Base-by-base conservation (phyloP, 2,329 filamentous ascomycete species). In the Paecilomyces variotii region DNA sequence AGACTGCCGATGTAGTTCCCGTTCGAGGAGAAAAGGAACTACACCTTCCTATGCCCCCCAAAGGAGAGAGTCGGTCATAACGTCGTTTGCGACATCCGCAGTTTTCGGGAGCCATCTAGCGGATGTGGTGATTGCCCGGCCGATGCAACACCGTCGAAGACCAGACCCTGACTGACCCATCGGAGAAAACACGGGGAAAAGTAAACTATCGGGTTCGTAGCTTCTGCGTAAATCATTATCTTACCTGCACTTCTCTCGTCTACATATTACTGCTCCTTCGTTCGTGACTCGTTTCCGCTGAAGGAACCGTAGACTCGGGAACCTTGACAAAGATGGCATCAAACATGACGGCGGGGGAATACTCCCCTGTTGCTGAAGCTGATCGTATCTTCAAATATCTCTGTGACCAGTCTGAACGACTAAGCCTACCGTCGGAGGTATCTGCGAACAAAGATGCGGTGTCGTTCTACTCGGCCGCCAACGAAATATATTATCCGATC, bases 401-500 rank as follows among this genome's bases (percentile, higher is more conserved):
- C 2, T 75, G 70, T 57, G 67, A 68, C 10, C 71, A 74, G 60
- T 67, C 69, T 0, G 69, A 75, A 56, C 64, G 65, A 35, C 63
- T 75, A 5, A 63, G 60, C 57, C 59, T 76, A 34, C 73, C 74
- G 3, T 25, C 65, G 0, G 69, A 71, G 27, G 68, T 75, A 2
- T 62, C 63, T 4, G 61, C 65, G 26, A 68, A 68, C 35, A 69
- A 69, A 55, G 65, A 74, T 59, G 64, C 66, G 4, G 71, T 76
- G 25, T 67, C 66, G 0, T 77, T 77, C 59, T 70, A 68, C 28
- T 69, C 73, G 3, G 68, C 68, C 14, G 67, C 73, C 24, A 67
- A 75, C 62, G 62, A 72, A 52, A 68, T 75, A 27, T 77, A 76
- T 58, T 76, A 68, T 27, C 74, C 74, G 1, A 75, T 75, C 59